Percentiles rank a stretch among this genome's conserved stretches.
Evolutionary conservation across 2,329 filamentous ascomycete genomes (phyloP).

Genomic region (Xylariaceae sp.): DNA sequence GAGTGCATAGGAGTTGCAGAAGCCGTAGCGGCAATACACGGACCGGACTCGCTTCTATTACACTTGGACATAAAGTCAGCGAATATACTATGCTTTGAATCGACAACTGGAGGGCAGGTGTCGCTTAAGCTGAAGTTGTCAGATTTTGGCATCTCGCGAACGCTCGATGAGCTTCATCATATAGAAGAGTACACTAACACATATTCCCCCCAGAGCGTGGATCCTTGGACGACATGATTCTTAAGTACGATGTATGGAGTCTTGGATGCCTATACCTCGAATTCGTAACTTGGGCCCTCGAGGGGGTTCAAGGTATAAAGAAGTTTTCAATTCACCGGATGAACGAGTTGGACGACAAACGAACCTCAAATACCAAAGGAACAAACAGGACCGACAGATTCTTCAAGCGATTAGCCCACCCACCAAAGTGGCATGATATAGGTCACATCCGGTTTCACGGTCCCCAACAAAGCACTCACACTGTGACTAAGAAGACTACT

Average conservation of each 20-base stretch:
- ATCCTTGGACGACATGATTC: background rate
- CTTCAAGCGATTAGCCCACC: conserved; percentile 2
- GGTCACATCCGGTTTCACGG: background rate
- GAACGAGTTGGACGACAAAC: background rate
- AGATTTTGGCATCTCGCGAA: conserved; percentile 11
- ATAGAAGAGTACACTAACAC: conserved; percentile 8
- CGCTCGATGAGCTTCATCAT: background rate
- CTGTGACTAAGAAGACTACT: background rate
- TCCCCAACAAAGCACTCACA: no score
- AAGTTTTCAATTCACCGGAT: background rate
- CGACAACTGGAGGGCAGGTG: background rate
- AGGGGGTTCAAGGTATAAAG: background rate
- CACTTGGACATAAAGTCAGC: conserved; percentile 15
- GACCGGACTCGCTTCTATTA: background rate
- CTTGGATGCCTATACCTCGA: conserved; percentile 23
- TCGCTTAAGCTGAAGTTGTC: conserved; percentile 11
- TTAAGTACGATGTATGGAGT: conserved; percentile 21
- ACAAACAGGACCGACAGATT: conserved; percentile 5
- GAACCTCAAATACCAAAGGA: background rate
- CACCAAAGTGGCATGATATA: conserved; percentile 2
- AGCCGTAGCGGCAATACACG: conserved; percentile 6
- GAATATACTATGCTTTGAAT: conserved; percentile 17
- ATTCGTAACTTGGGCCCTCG: conserved; percentile 19
- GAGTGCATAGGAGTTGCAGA: conserved; percentile 13
- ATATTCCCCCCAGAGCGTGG: conserved; percentile 15